Base-by-base conservation (phyloP, 345 rosid species). In the Turnera subulata region DNA sequence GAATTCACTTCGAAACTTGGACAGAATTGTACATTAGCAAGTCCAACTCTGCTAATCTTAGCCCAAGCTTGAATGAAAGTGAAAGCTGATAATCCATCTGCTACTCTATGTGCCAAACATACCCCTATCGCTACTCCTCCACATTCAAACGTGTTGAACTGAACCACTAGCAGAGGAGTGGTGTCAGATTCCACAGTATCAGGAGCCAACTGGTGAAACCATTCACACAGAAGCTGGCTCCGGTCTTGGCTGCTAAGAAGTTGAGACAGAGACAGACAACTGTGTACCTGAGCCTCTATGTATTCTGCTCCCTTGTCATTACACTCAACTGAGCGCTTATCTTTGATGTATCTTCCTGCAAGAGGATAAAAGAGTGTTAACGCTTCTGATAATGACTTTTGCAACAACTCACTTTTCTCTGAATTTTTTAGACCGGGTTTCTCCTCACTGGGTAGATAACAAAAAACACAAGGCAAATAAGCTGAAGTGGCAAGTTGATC, bases 361-460 rank as follows among this genome's bases (percentile, higher is more conserved):
- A 75, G 61, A 3, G 79, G 79, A 37, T 75, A 75, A 53, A 53
- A 75, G 12, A 22, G 52, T 12, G 72, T 21, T 7, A 75, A 55
- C 18, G 69, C 45, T 10, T 70, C 26, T 6, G 79, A 25, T 2
- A 75, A 17, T 9, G 79, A 46, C 6, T 15, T 42, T 46, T 58
- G 26, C 50, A 67, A 6, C 19, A 25, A 49, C 33, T 18, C 23
- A 14, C 25, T 24, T 29, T 37, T 53, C 12, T 25, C 44, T 6
- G 15, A 1, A 2, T 18, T 2, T 19, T n/a, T n/a, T n/a, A n/a
- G n/a, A 6, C 17, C 13, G 15, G 1, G 20, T 19, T n/a, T 20
- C 6, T 11, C 20, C 16, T 48, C 11, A 23, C 1, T 25, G n/a
- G 43, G 22, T 8, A 19, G 20, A 35, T 46, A 55, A 14, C 25